Conservation (phyloP, 2,329 filamentous ascomycete species). For the Stachybotrys elegans region DNA sequence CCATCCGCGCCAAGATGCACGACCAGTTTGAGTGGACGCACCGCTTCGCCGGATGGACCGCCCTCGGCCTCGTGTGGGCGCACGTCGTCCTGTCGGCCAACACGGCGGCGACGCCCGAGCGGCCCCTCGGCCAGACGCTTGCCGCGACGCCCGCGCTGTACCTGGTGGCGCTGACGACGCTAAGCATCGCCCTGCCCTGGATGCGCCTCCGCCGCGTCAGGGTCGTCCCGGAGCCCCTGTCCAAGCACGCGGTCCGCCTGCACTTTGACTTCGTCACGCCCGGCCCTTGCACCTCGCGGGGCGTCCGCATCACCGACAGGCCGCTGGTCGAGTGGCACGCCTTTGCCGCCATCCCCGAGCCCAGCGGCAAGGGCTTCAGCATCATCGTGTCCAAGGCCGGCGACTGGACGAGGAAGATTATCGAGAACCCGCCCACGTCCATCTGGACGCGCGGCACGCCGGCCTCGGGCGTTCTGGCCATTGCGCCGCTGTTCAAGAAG, state of each 20-base stretch:
- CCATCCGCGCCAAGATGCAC: constrained; percentile 36
- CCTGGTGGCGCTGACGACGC: not conserved
- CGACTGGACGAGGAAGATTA: constrained; percentile 61
- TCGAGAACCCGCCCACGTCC: constrained; percentile 49
- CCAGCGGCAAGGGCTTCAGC: constrained; percentile 47
- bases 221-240: constrained; percentile 59
- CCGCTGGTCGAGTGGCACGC: constrained; percentile 64
- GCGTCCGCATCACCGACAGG: constrained; percentile 49
- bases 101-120: constrained; percentile 45
- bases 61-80: constrained; percentile 55
- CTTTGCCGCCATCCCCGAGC: constrained; percentile 63
- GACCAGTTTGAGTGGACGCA: constrained; percentile 63
- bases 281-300: constrained; percentile 26
- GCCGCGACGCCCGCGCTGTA: not conserved
- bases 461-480: constrained; percentile 38
- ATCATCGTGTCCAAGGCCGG: constrained; percentile 62
- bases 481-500: constrained; percentile 1
- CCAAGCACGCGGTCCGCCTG: constrained; percentile 63
- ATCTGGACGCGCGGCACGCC: constrained; percentile 62
- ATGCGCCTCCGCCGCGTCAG: constrained; percentile 57
- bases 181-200: constrained; percentile 57
- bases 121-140: not conserved
- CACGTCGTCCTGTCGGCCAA: constrained; percentile 55
- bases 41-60: constrained; percentile 61
- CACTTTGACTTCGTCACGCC: constrained; percentile 57